Conservation (phyloP, 495 filamentous ascomycete genomes). For the Lasiosphaeria ovina region DNA sequence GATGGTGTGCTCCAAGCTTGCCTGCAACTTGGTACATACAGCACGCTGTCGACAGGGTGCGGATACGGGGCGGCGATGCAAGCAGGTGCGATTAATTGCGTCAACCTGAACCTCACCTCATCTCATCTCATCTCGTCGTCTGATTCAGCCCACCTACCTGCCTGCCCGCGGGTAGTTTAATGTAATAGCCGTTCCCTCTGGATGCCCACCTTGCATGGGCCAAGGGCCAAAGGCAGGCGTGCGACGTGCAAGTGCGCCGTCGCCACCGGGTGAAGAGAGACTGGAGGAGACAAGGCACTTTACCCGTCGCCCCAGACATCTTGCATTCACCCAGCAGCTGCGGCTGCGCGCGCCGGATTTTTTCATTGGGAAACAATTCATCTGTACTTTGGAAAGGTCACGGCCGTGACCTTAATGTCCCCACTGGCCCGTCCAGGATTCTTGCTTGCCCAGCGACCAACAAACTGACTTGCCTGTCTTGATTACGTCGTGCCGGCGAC, state of each 20-base stretch:
- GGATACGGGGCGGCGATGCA: conserved; percentile 2
- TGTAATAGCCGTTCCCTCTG: conserved; percentile 12
- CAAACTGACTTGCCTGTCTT: conserved; percentile 1
- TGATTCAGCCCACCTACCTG: neutral
- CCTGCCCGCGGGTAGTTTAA: conserved; percentile 3
- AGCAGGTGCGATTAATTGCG: conserved; percentile 4
- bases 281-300: conserved; percentile 27
- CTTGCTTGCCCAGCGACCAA: conserved; percentile 3
- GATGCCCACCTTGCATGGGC: conserved; percentile 2
- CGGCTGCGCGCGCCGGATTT: conserved; percentile 35
- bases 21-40: neutral
- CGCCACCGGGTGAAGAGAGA: conserved; percentile 29
- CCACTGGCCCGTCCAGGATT: conserved; percentile 6
- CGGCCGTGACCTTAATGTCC: neutral
- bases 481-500: conserved; percentile 21
- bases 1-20: conserved; percentile 6
- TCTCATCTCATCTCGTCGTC: neutral
- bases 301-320: conserved; percentile 35
- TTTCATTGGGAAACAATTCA: conserved; percentile 15
- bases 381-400: conserved; percentile 19
- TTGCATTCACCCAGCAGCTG: conserved; percentile 37
- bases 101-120: neutral
- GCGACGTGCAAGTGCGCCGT: conserved; percentile 12
- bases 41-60: neutral
- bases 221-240: neutral